A percentile compares a stretch with the other conserved stretches of the same genome.
Evolutionary conservation across 1,284 basidiomycete genomes (phyloP).

Genomic region (Thelephora terrestris): DNA sequence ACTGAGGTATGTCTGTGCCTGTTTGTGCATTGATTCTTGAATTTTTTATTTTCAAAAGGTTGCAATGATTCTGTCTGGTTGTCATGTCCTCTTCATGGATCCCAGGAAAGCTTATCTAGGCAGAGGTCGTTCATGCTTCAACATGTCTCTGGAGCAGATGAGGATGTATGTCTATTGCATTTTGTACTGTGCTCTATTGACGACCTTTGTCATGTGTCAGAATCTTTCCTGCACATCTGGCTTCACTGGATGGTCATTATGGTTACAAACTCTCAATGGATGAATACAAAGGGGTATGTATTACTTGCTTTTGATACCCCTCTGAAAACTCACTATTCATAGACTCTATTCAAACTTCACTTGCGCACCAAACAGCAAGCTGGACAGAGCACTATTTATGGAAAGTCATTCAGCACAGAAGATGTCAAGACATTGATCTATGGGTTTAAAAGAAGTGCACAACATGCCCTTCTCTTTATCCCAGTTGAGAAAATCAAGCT

Average conservation of each 20-base stretch:
- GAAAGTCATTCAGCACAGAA: too few species aligned
- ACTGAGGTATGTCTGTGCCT: conserved; percentile 30
- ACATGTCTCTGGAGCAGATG: conserved; percentile 20
- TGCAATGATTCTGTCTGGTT: conserved; percentile 34
- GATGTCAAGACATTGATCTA: too few species aligned
- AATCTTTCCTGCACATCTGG: conserved; percentile 31
- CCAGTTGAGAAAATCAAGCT: too few species aligned
- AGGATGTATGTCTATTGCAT: conserved; percentile 18
- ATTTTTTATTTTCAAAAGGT: conserved; percentile 20
- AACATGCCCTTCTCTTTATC: too few species aligned
- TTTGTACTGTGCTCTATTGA: background rate
- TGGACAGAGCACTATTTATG: background rate
- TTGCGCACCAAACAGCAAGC: conserved; percentile 18
- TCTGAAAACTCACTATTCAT: conserved; percentile 1
- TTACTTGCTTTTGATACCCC: background rate
- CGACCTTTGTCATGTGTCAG: conserved; percentile 15
- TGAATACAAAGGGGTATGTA: conserved; percentile 31
- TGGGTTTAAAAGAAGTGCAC: too few species aligned
- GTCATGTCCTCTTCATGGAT: conserved; percentile 32
- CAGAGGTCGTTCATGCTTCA: conserved; percentile 11
- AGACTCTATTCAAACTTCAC: conserved; percentile 42
- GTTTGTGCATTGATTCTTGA: background rate
- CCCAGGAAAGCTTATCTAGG: conserved; percentile 27
- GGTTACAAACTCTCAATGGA: conserved; percentile 24
- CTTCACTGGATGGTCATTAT: conserved; percentile 27